Evolutionary conservation across 202 grass and related monocot genomes (phyloP), one percentile per base, ranked within the genome.

Genomic region (Dendrocalamus latiflorus): DNA sequence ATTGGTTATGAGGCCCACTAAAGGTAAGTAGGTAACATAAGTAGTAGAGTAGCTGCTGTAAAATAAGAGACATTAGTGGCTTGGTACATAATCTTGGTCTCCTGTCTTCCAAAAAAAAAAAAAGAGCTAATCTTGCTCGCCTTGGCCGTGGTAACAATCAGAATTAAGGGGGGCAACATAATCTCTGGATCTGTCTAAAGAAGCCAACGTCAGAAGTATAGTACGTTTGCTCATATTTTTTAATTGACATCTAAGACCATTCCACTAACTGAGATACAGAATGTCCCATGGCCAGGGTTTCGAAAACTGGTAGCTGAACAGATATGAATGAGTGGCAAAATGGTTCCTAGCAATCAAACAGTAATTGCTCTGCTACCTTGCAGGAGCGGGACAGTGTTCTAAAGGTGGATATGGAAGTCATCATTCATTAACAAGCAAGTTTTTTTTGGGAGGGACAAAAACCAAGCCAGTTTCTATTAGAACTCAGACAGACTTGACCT

Each of bases 301-400:
- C 26, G 53, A 38, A 51, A n/a, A 17, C 10, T 53, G 44, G 9
- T 28, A 60, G 55, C 13, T 41, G 33, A 12, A 21, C 30, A 41
- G 76, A 79, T 9, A 24, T 67, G 62, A 79, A 41, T 65, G 76
- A 26, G 62, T 50, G 58, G 26, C 59, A 36, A 77, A 49, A 58
- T 49, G 25, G 42, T 12, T 64, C 44, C 43, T 21, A 38, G 18
- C 25, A 51, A 78, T 78, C 10, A 38, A 34, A 66, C 44, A 66
- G 44, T 18, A 79, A 67, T 41, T 51, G 75, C 75, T 49, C 75
- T 64, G 43, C 18, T 33, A 7, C 28, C 43, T 67, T 54, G 13
- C 33, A 38, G 61, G 17, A 39, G 30, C 44, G 17, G 61, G 30
- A 38, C 20, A 49, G 45, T 51, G 33, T 65, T 65, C 20, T 66